These are phyloP conservation scores for Helminthosporium solani DNA, from an alignment of 2,329 filamentous ascomycete genomes.

Conservation along the genomic window DNA sequence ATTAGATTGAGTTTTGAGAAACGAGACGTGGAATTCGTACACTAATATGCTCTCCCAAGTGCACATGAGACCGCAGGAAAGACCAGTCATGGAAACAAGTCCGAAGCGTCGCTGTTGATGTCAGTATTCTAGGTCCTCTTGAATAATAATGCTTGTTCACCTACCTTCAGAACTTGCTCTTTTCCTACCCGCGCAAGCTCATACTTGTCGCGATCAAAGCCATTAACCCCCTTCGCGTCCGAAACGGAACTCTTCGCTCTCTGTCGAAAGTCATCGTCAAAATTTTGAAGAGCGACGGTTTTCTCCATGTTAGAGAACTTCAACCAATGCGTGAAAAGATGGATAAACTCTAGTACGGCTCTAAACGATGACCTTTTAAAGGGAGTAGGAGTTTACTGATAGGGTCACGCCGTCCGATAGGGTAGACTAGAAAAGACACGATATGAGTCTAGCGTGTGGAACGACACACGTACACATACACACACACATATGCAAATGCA, in stretches of 20 bases:
- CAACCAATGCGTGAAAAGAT: neutral
- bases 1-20: neutral
- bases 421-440: conserved; percentile 20
- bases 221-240: conserved; percentile 23
- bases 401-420: too few species aligned
- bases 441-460: conserved; percentile 22
- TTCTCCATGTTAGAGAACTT: conserved; percentile 30
- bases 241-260: conserved; percentile 25
- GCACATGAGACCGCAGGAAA: conserved; percentile 41
- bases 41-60: conserved; percentile 43
- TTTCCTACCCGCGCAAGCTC: conserved; percentile 40
- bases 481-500: too few species aligned
- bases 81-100: conserved; percentile 39
- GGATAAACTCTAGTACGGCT: too few species aligned
- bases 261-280: conserved; percentile 28
- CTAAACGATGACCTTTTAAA: too few species aligned
- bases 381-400: too few species aligned
- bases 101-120: conserved; percentile 37
- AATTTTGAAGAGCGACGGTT: conserved; percentile 26
- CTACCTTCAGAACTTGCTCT: conserved; percentile 39
- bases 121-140: conserved; percentile 6
- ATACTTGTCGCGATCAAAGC: conserved; percentile 36
- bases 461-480: conserved; percentile 37
- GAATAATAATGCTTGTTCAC: neutral
- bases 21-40: conserved; percentile 19